Percentiles rank a stretch among this genome's conserved stretches.
These are phyloP conservation scores for Phytophthora fragariae DNA, from an alignment of 352 stramenopile genomes.

Conservation along the genomic window DNA sequence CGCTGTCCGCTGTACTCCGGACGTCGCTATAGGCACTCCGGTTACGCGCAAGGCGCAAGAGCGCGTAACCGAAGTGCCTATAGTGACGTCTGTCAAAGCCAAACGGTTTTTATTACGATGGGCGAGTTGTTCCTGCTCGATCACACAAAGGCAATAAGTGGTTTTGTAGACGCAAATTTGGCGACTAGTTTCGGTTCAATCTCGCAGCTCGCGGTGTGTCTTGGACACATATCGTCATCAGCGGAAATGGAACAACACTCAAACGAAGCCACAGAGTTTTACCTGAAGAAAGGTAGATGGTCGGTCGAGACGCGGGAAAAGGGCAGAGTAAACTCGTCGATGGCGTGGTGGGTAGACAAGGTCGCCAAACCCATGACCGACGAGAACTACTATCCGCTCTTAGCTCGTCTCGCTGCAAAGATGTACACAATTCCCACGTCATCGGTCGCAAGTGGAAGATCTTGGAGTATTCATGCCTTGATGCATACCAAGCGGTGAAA, in stretches of 20 bases:
- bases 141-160: constrained; percentile 1
- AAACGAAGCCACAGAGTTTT: constrained; percentile 1
- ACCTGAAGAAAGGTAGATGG: constrained; percentile 5
- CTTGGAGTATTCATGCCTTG: constrained; percentile 22
- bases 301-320: constrained; percentile 6
- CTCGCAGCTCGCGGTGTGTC: too few relatives aligned
- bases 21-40: too few relatives aligned
- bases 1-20: not conserved
- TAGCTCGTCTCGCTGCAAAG: not conserved
- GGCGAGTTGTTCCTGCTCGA: constrained; percentile 8
- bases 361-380: not conserved
- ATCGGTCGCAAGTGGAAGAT: constrained; percentile 12
- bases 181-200: not conserved
- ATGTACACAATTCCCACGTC: constrained; percentile 13
- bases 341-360: constrained; percentile 10
- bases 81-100: not conserved
- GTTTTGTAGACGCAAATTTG: constrained; percentile 7
- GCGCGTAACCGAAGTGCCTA: not conserved
- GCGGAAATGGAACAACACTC: not conserved
- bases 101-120: not conserved
- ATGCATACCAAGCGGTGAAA: constrained; percentile 20
- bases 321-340: not conserved
- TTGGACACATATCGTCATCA: too few relatives aligned
- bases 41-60: not conserved
- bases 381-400: constrained; percentile 4